Base-by-base conservation (phyloP, 129 eudicot species). In the Tagetes patula region DNA sequence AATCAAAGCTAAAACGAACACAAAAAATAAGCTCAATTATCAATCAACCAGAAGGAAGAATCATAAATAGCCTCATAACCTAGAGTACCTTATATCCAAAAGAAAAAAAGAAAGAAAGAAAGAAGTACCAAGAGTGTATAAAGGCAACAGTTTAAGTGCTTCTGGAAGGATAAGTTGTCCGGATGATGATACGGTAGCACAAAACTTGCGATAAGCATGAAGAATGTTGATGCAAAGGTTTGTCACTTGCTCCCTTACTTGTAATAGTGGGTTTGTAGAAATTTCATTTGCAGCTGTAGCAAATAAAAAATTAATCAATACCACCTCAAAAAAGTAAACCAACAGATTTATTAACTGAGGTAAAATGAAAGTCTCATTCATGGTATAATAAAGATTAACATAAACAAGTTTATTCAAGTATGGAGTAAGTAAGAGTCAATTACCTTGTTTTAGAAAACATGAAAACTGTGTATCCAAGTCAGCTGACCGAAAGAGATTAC, bases 111-210 rank as follows among this genome's bases (percentile, higher is more conserved):
- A 62, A 50, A 63, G 14, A 53, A 63, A 58, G 63, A 58, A 45
- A 53, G 61, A 79, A 82, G 72, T 90, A 94, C 98, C 98, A 31
- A 94, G 96, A 45, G 96, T 84, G 76, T 94, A 94, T 34, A 94
- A 76, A 81, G 98, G 98, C 84, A 94, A 81, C 82, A 94, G 68
- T 37, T 90, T 94, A 79, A 94, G 98, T 56, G 97, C 98, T 81
- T 94, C 98, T 5, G 98, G 98, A 71, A 94, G 87, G 74, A 94
- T 90, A 47, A 94, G 97, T 65, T 94, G 98, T 41, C 98, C 98
- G 3, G 97, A 82, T 7, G 98, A 86, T 10, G 96, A 88, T 14
- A 90, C 98, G 1, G 97, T 90, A 58, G 98, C 96, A 74, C 98
- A 94, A 71, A 90, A 94, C 78, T 94, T 94, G 6, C 98, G 86